These are phyloP conservation scores for Alternaria sp. DNA, from an alignment of 2,329 filamentous ascomycete genomes.

Conservation along the genomic window DNA sequence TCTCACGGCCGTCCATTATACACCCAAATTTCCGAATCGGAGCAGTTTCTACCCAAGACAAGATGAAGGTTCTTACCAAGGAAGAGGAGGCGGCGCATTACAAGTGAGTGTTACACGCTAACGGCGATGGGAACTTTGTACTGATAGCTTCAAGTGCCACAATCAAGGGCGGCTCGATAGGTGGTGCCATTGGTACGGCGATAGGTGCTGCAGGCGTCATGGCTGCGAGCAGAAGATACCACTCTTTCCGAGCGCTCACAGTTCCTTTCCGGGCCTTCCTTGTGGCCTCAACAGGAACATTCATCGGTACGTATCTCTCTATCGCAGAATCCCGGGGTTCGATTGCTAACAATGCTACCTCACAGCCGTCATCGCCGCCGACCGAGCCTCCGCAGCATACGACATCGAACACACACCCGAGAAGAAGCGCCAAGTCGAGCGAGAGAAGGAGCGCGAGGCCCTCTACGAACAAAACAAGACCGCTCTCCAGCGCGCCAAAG, in stretches of 20 bases:
- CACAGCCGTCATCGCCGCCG: slow-evolving; percentile 77
- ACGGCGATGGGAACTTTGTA: not conserved
- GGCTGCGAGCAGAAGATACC: slow-evolving; percentile 73
- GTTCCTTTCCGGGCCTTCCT: slow-evolving; percentile 92
- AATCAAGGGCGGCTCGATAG: slow-evolving; percentile 77
- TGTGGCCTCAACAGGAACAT: slow-evolving; percentile 80
- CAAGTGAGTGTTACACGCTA: slow-evolving; percentile 54
- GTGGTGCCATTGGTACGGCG: slow-evolving; percentile 71
- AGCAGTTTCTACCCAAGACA: slow-evolving; percentile 9
- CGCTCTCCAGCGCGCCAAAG: slow-evolving; percentile 65
- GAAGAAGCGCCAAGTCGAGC: slow-evolving; percentile 39
- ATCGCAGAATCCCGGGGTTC: not conserved
- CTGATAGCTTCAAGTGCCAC: slow-evolving; percentile 61
- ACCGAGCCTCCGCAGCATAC: slow-evolving; percentile 73
- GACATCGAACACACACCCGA: slow-evolving; percentile 72
- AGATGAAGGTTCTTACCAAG: slow-evolving; percentile 94
- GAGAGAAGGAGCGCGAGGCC: slow-evolving; percentile 42
- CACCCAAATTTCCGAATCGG: not conserved
- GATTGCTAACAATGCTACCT: slow-evolving; percentile 17
- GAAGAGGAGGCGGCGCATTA: slow-evolving; percentile 92
- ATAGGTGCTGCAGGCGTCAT: slow-evolving; percentile 72
- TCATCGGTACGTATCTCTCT: slow-evolving; percentile 63
- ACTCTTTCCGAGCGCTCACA: slow-evolving; percentile 80
- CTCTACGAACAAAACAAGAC: slow-evolving; percentile 62
- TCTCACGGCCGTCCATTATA: not conserved